A percentile compares a stretch with the other conserved stretches of the same genome.
Evolutionary conservation across 805 yeast genomes (phyloP).

Genomic region (Cyberlindnera euphorbiae): DNA sequence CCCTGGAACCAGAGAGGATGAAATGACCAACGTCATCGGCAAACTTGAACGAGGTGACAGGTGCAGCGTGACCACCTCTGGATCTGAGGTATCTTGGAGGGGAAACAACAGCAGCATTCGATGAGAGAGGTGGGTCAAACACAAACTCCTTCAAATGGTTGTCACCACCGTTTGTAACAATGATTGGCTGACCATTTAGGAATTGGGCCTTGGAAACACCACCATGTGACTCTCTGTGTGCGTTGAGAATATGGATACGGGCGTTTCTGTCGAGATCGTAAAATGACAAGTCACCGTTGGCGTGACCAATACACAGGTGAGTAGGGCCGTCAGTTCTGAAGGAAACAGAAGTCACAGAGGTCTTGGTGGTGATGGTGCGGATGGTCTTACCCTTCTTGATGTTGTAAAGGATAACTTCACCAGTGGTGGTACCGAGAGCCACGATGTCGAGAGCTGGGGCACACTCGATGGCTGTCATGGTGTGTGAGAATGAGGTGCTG

Average conservation of each 20-base stretch:
- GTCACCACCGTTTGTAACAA: constrained; percentile 88
- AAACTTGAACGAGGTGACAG: constrained; percentile 73
- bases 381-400: constrained; percentile 57
- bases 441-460: constrained; percentile 86
- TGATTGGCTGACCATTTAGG: constrained; percentile 86
- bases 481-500: constrained; percentile 48
- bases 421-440: constrained; percentile 71
- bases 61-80: constrained; percentile 96
- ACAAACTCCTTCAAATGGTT: constrained; percentile 85
- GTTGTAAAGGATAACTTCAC: constrained; percentile 63
- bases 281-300: constrained; percentile 78
- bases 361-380: constrained; percentile 40
- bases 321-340: constrained; percentile 90
- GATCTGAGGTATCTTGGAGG: constrained; percentile 92
- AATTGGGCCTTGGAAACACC: constrained; percentile 74
- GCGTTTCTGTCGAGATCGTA: constrained; percentile 72
- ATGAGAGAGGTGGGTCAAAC: constrained; percentile 83
- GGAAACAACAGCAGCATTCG: constrained; percentile 55
- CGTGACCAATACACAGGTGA: constrained; percentile 74
- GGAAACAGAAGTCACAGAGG: constrained; percentile 53
- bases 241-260: constrained; percentile 69
- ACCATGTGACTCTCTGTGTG: constrained; percentile 70
- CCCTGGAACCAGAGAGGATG: constrained; percentile 80
- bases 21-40: constrained; percentile 81
- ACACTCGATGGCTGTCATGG: constrained; percentile 64